These are phyloP conservation scores for Annona squamosa DNA, from an alignment of 164 flowering plant genomes.

Conservation along the genomic window DNA sequence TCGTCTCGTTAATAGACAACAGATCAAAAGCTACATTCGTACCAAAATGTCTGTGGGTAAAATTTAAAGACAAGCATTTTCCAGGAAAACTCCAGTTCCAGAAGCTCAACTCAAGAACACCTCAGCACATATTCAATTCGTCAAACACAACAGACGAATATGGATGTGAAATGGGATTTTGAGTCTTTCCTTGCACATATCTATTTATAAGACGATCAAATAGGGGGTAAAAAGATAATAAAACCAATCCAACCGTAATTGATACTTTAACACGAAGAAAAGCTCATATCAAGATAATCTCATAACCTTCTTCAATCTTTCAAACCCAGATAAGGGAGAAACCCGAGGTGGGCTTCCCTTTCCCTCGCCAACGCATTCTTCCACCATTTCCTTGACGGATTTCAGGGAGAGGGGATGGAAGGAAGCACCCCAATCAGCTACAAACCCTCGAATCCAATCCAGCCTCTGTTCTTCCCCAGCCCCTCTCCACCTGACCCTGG, in stretches of 20 bases:
- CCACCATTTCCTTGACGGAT: slow-evolving; percentile 68
- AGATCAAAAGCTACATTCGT: too few relatives aligned
- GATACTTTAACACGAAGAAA: too few relatives aligned
- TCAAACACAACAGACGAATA: neutral
- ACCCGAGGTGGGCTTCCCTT: slow-evolving; percentile 4
- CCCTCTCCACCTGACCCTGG: slow-evolving; percentile 44
- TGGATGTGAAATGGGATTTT: neutral
- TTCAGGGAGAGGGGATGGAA: slow-evolving; percentile 74
- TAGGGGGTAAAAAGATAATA: neutral
- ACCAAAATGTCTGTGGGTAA: neutral
- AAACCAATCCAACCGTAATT: neutral
- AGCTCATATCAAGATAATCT: slow-evolving; percentile 2
- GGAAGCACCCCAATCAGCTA: slow-evolving; percentile 52
- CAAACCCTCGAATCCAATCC: slow-evolving; percentile 50
- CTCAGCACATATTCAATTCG: neutral
- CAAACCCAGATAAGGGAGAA: slow-evolving; percentile 10
- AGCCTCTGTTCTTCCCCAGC: slow-evolving; percentile 52
- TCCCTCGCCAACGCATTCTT: slow-evolving; percentile 39
- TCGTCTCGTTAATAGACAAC: too few relatives aligned
- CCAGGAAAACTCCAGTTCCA: neutral
- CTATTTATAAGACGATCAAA: neutral
- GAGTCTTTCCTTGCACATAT: neutral
- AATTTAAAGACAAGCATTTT: neutral
- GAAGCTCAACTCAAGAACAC: neutral
- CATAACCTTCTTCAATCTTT: slow-evolving; percentile 16